A percentile compares a stretch with the other conserved stretches of the same genome.
phyloP scores from a whole-genome alignment of 2,329 filamentous ascomycete species.

The Trichoderma afroharzianum region DNA sequence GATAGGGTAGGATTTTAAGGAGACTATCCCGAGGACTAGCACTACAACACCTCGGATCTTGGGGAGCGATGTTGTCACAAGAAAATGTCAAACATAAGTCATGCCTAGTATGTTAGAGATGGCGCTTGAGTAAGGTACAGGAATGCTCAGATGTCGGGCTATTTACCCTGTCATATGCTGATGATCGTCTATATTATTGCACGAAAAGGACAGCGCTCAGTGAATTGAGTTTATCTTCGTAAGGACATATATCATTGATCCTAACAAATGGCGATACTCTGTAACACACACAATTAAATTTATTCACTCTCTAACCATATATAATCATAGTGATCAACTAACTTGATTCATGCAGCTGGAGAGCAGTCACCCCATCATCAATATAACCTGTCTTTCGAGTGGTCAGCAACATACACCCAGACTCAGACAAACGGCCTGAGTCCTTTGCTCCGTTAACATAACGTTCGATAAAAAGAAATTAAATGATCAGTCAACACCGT shows the following conservation, averaged over 20 bases:
- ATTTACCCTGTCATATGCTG: neutral
- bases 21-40: neutral
- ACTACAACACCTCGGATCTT: neutral
- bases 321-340: neutral
- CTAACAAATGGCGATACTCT: neutral
- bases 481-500: neutral
- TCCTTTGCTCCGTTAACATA: neutral
- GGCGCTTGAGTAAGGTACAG: neutral
- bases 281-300: neutral
- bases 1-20: neutral
- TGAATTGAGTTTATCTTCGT: neutral
- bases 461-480: neutral
- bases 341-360: neutral
- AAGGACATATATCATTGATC: neutral
- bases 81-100: neutral
- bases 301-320: neutral
- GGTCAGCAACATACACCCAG: neutral
- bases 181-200: neutral
- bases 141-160: neutral
- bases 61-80: neutral
- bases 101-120: neutral
- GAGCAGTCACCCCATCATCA: neutral
- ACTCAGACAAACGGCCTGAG: neutral
- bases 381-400: neutral
- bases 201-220: neutral